Percentiles rank a stretch among this genome's conserved stretches.
Evolutionary conservation across 768 basidiomycete genomes (phyloP).

Genomic region (Podaxis pistillaris): DNA sequence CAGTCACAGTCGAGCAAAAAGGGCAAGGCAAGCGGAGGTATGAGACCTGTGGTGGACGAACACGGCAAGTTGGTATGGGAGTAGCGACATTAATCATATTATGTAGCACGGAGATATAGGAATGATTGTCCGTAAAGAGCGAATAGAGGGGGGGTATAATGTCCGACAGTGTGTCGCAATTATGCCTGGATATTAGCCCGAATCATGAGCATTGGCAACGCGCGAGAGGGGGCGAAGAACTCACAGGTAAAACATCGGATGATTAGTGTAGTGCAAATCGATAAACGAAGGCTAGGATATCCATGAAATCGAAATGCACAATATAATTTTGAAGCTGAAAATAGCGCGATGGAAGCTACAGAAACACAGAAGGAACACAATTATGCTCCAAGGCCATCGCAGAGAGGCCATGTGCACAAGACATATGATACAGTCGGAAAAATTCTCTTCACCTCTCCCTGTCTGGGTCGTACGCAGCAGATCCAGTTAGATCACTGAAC

Average conservation of each 20-base stretch:
- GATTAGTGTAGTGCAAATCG: conserved; percentile 17
- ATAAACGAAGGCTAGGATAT: conserved; percentile 12
- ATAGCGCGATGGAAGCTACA: conserved; percentile 10
- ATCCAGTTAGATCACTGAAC: conserved; percentile 20
- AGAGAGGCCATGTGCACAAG: conserved; percentile 15
- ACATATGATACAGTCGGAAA: conserved; percentile 19
- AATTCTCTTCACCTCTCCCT: conserved; percentile 11
- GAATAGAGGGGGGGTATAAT: conserved; percentile 10
- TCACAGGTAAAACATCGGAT: conserved; percentile 23
- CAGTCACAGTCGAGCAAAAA: conserved; percentile 31
- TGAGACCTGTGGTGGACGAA: conserved; percentile 58
- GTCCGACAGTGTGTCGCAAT: conserved; percentile 9
- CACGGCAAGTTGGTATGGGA: conserved; percentile 62
- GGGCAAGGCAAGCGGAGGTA: conserved; percentile 51
- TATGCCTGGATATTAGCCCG: neutral
- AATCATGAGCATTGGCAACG: neutral
- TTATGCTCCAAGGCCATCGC: neutral
- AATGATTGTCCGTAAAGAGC: conserved; percentile 12
- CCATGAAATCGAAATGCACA: conserved; percentile 11
- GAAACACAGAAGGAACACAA: conserved; percentile 9
- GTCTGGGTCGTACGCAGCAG: neutral
- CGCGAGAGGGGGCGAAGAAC: neutral
- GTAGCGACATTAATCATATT: conserved; percentile 24
- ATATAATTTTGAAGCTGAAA: conserved; percentile 14
- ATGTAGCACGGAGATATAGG: conserved; percentile 13